phyloP scores from a whole-genome alignment of 1,139 yeast genomes.

The Kodamaea anthophila region DNA sequence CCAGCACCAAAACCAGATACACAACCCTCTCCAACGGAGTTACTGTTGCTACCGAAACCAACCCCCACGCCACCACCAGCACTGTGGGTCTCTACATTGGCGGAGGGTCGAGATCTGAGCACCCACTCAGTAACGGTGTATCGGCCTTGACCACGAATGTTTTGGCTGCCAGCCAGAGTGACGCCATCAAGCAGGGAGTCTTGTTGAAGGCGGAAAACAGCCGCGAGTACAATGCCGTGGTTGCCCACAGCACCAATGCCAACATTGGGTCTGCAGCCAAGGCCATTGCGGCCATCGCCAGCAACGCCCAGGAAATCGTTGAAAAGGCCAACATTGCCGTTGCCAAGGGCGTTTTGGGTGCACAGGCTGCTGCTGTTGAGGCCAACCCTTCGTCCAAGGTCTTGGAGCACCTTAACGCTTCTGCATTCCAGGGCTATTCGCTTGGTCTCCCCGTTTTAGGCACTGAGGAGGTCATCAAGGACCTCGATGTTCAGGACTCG shows the following conservation, averaged over 20 bases:
- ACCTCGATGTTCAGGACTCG: constrained; percentile 55
- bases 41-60: constrained; percentile 62
- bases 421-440: constrained; percentile 82
- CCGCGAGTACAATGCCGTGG: constrained; percentile 50
- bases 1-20: constrained; percentile 60
- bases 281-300: constrained; percentile 30
- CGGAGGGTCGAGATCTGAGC: constrained; percentile 76
- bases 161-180: constrained; percentile 30
- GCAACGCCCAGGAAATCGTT: constrained; percentile 27
- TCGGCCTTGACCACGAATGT: constrained; percentile 56
- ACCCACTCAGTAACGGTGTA: constrained; percentile 74
- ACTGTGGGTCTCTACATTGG: constrained; percentile 66
- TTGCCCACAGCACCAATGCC: constrained; percentile 44
- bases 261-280: constrained; percentile 39
- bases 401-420: constrained; percentile 66
- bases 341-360: constrained; percentile 32
- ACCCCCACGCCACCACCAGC: constrained; percentile 50
- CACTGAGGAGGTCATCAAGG: constrained; percentile 55
- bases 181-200: constrained; percentile 39
- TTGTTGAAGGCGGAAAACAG: constrained; percentile 38
- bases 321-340: constrained; percentile 30
- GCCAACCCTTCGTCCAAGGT: constrained; percentile 44
- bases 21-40: constrained; percentile 70
- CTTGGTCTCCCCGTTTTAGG: constrained; percentile 71
- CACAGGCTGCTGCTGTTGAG: constrained; percentile 41